Percentiles rank a stretch among this genome's conserved stretches.
Evolutionary conservation across 176 grass and related monocot genomes (phyloP).

Genomic region (Carex parvula): DNA sequence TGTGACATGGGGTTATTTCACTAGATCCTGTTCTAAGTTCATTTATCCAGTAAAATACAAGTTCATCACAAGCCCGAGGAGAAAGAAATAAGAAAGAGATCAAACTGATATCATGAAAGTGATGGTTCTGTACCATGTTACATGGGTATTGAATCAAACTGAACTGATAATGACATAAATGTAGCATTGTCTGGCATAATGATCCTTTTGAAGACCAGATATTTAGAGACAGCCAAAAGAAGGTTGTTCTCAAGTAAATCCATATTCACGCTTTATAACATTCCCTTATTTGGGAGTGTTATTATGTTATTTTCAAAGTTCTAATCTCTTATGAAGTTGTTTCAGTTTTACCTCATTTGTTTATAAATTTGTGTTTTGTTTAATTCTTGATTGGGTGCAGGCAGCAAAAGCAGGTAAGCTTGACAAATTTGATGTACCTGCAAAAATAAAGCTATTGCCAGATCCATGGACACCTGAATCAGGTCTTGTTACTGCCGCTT

Average conservation of each 20-base stretch:
- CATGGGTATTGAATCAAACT: background rate
- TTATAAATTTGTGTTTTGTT: background rate
- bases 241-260: background rate
- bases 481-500: constrained; percentile 64
- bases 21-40: background rate
- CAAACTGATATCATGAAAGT: background rate
- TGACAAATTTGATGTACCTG: constrained; percentile 65
- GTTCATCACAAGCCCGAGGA: background rate
- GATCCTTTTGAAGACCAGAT: too few species aligned
- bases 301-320: background rate
- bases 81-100: background rate
- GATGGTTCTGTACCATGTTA: background rate
- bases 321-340: background rate
- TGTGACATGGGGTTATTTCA: background rate
- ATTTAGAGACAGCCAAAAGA: background rate
- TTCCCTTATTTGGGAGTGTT: background rate
- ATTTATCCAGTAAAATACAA: background rate
- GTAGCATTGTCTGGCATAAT: background rate
- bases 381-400: constrained; percentile 34
- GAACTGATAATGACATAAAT: background rate
- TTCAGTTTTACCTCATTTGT: background rate
- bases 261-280: too few species aligned
- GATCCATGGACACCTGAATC: constrained; percentile 82
- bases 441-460: constrained; percentile 49
- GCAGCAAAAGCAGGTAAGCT: constrained; percentile 46